These are phyloP conservation scores for Vaccinium darrowii DNA, from an alignment of 148 eudicot species.

Conservation along the genomic window DNA sequence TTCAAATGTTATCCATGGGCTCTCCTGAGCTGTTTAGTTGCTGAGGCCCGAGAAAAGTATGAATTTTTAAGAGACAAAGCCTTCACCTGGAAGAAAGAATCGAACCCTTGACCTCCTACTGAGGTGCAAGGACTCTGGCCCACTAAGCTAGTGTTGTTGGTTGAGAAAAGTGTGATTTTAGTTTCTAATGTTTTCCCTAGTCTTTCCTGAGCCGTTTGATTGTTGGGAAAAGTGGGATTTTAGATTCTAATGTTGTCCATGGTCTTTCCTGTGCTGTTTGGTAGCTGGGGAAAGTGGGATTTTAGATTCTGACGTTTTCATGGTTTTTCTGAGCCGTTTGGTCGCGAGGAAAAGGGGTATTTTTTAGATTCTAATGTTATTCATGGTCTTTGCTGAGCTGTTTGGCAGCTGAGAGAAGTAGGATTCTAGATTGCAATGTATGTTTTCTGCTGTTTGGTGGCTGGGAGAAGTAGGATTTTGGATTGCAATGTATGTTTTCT, in stretches of 20 bases:
- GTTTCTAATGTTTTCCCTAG: too few relatives aligned
- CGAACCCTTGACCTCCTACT: too few relatives aligned
- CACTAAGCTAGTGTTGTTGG: not conserved
- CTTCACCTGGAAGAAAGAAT: too few relatives aligned
- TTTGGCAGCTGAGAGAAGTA: not conserved
- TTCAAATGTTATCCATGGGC: too few relatives aligned
- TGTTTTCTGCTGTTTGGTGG: not conserved
- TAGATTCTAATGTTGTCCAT: too few relatives aligned
- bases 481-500: not conserved
- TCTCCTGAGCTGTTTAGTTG: too few relatives aligned
- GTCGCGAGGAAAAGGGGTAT: not conserved
- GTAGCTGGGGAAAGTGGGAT: too few relatives aligned
- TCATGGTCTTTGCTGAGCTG: not conserved
- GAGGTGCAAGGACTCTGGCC: not conserved
- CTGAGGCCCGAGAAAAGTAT: too few relatives aligned
- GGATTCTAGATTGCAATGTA: not conserved
- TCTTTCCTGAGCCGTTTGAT: too few relatives aligned
- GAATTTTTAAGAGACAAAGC: too few relatives aligned
- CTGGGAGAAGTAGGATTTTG: not conserved
- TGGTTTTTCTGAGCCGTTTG: not conserved
- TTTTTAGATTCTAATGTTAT: not conserved
- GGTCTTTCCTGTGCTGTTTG: too few relatives aligned
- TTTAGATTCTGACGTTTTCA: not conserved
- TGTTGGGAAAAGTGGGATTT: too few relatives aligned
- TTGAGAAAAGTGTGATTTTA: not conserved